Evolutionary conservation across 2,329 filamentous ascomycete species (phyloP).

Genomic region (Cercospora canescens): DNA sequence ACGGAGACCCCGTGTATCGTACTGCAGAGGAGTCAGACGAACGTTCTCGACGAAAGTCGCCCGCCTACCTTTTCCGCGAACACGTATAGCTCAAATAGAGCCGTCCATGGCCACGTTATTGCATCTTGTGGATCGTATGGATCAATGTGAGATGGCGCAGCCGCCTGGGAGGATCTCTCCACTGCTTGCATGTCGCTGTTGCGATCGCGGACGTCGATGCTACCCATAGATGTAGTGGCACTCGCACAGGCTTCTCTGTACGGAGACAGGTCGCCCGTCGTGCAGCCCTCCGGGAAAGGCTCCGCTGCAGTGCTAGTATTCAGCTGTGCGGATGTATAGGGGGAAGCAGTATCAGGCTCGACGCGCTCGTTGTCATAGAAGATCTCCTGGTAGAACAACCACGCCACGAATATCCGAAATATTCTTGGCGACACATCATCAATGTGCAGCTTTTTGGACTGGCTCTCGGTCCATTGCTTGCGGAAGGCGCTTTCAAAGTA

Average conservation of each 20-base stretch:
- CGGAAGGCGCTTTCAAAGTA: slow-evolving; percentile 17
- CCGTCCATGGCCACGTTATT: slow-evolving; percentile 12
- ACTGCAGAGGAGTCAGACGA: not conserved
- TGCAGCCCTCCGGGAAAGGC: not conserved
- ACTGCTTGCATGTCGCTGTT: not conserved
- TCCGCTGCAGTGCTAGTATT: not conserved
- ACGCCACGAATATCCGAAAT: slow-evolving; percentile 16
- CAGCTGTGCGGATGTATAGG: not conserved
- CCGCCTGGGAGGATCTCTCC: not conserved
- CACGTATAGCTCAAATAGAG: slow-evolving; percentile 16
- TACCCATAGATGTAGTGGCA: not conserved
- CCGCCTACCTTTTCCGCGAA: slow-evolving; percentile 14
- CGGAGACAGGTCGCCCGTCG: not conserved
- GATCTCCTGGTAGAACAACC: slow-evolving; percentile 17
- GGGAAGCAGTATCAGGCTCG: not conserved
- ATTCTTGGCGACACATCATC: slow-evolving; percentile 9
- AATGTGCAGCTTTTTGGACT: not conserved
- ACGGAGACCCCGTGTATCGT: slow-evolving; percentile 16
- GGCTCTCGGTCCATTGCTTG: slow-evolving; percentile 6
- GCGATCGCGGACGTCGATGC: not conserved
- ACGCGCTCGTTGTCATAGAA: slow-evolving; percentile 1
- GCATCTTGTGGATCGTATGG: slow-evolving; percentile 1
- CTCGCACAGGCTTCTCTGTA: not conserved
- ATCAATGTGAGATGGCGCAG: not conserved
- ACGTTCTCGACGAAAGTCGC: not conserved